Evolutionary conservation across 2,329 filamentous ascomycete species (phyloP), one percentile per base, ranked within the genome.

Genomic region (Botrytis paeoniae): DNA sequence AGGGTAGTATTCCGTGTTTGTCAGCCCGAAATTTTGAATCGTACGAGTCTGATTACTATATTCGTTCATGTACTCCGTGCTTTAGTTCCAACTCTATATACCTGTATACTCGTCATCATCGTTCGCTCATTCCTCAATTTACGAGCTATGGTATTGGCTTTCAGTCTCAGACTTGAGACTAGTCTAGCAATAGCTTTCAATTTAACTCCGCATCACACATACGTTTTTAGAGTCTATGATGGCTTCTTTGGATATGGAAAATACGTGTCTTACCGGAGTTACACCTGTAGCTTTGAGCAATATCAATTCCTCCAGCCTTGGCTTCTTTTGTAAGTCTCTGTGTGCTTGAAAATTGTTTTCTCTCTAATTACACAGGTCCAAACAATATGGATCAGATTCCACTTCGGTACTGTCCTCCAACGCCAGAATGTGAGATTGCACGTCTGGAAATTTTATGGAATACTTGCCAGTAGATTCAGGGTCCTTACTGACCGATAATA

Each of bases 41-140:
- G 22, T 65, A 12, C 63, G 63, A 29, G 29, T 25, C 14, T 25
- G 62, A 20, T 65, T 48, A 29, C 35, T 14, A 20, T 25, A 4
- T 48, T 35, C 29, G 29, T 35, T 43, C 63, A 12, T 37, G 32
- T 48, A 10, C 43, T 25, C 41, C 43, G 29, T 37, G 14, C 20
- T 65, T 12, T 48, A 35, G 41, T 35, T 65, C 29, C 29, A 65
- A 65, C 29, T 65, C 43, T 65, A 37, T 37, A n/a, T n/a, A 37
- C 22, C 14, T 39, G 14, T 18, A 14, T 18, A 9, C 51, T 51
- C 63, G 32, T 65, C 43, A 65, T 14, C 8, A 4, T n/a, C 22
- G 29, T n/a, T 65, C 63, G 63, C 18, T 65, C 63, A n/a, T 65
- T 65, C 63, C 63, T 65, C 43, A n/a, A n/a, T 22, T 37, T 37